These are phyloP conservation scores for Flaveria bidentis DNA, from an alignment of 129 eudicot species.

Conservation along the genomic window DNA sequence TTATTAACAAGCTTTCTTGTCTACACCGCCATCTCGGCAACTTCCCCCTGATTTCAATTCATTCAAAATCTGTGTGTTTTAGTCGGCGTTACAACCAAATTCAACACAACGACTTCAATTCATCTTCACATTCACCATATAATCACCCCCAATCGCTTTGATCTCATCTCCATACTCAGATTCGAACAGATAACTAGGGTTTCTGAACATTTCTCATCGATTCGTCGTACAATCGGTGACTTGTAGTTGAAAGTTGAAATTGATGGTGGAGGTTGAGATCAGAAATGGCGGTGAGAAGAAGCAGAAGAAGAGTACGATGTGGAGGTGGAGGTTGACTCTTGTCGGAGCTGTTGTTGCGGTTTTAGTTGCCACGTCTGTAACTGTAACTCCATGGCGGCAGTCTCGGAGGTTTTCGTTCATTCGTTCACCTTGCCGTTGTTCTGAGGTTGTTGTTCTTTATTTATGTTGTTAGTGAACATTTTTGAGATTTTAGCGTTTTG, in stretches of 20 bases:
- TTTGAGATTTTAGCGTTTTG: conserved; percentile 12
- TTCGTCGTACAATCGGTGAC: neutral
- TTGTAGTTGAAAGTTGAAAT: conserved; percentile 12
- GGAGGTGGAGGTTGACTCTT: conserved; percentile 36
- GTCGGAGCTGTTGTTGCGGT: conserved; percentile 57
- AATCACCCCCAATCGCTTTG: neutral
- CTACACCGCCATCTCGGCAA: conserved; percentile 29
- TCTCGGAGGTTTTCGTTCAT: conserved; percentile 38
- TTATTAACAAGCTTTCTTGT: neutral
- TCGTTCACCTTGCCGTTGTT: conserved; percentile 56
- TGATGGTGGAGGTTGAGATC: conserved; percentile 62
- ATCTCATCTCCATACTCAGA: neutral
- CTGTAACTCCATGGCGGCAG: conserved; percentile 33
- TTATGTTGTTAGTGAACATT: neutral
- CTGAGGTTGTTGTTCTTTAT: conserved; percentile 45
- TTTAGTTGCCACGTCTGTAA: conserved; percentile 50
- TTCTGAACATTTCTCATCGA: neutral
- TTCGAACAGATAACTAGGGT: conserved; percentile 10
- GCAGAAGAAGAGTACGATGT: conserved; percentile 7
- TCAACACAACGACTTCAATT: conserved; percentile 12
- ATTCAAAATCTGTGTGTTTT: conserved; percentile 26
- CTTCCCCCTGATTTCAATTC: conserved; percentile 10
- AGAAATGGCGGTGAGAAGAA: conserved; percentile 28
- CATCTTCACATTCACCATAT: neutral
- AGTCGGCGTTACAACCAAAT: conserved; percentile 15